A percentile compares a stretch with the other conserved stretches of the same genome.
phyloP scores from a whole-genome alignment of 176 grass and related monocot genomes.

The Tuctoria greenei region DNA sequence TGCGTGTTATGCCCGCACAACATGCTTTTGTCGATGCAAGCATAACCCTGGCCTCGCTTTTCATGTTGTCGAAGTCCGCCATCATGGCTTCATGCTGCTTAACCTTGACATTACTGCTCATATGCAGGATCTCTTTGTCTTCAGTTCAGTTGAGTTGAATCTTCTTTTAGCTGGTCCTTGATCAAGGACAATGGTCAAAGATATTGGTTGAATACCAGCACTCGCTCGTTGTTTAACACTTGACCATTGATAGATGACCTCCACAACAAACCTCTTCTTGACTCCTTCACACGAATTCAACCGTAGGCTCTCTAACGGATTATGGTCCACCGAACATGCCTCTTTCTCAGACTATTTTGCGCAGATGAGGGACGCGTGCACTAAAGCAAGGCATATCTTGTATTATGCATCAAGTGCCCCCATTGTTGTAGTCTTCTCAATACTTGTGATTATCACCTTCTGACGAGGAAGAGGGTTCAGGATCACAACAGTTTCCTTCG shows the following conservation, averaged over 20 bases:
- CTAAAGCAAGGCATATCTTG: no score
- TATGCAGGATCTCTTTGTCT: slow-evolving; percentile 60
- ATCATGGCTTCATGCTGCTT: slow-evolving; percentile 53
- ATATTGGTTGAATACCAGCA: no score
- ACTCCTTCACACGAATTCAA: slow-evolving; percentile 50
- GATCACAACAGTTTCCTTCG: slow-evolving; percentile 67
- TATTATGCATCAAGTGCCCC: no score
- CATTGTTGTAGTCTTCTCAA: no score
- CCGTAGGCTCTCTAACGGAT: slow-evolving; percentile 45
- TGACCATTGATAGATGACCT: slow-evolving; percentile 60
- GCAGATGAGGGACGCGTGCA: no score
- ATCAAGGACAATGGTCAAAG: no score
- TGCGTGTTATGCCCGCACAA: no score
- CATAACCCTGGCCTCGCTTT: slow-evolving; percentile 67
- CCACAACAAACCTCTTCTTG: slow-evolving; percentile 76
- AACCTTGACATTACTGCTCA: slow-evolving; percentile 44
- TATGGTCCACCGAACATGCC: no score
- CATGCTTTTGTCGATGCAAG: slow-evolving; percentile 87
- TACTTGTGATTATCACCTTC: no score
- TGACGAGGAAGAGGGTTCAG: no score
- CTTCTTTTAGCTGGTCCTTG: slow-evolving; percentile 37
- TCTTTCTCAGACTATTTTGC: no score
- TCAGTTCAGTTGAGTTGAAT: slow-evolving; percentile 66
- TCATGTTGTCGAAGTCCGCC: slow-evolving; percentile 63
- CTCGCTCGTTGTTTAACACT: no score